These are phyloP conservation scores for Epipyxis sp. DNA, from an alignment of 108 stramenopile species.

Conservation along the genomic window DNA sequence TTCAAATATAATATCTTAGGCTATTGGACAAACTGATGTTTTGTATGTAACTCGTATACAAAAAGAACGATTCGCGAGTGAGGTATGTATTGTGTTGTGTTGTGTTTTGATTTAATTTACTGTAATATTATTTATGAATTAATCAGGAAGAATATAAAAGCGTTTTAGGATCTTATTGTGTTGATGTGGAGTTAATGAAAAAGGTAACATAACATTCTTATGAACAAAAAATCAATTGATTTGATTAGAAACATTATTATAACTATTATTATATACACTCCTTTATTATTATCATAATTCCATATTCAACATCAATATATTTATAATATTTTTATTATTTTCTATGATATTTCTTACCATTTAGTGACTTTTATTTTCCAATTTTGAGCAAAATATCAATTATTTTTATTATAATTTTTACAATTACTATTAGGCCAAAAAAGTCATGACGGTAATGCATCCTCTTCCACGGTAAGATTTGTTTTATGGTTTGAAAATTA, in stretches of 20 bases:
- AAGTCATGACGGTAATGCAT: constrained; percentile 80
- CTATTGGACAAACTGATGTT: constrained; percentile 70
- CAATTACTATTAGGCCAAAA: background rate
- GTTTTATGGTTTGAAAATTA: background rate
- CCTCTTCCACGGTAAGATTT: constrained; percentile 66
- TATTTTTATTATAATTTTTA: background rate
- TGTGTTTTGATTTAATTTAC: background rate
- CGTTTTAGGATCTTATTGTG: constrained; percentile 76
- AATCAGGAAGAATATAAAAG: constrained; percentile 68
- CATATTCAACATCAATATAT: too few species aligned
- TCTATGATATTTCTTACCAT: too few species aligned
- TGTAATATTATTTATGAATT: background rate
- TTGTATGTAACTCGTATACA: constrained; percentile 95
- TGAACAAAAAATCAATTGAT: too few species aligned
- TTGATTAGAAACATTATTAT: too few species aligned
- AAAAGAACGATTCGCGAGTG: constrained; percentile 79
- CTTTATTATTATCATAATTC: too few species aligned
- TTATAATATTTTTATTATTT: too few species aligned
- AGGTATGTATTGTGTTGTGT: constrained; percentile 2
- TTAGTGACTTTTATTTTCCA: too few species aligned
- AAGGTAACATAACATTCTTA: too few species aligned
- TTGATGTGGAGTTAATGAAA: constrained; percentile 69
- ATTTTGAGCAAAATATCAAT: too few species aligned
- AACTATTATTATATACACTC: too few species aligned
- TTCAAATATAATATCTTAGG: constrained; percentile 60